phyloP scores from a whole-genome alignment of 2,329 filamentous ascomycete species.

The Trichocomaceae sp. region DNA sequence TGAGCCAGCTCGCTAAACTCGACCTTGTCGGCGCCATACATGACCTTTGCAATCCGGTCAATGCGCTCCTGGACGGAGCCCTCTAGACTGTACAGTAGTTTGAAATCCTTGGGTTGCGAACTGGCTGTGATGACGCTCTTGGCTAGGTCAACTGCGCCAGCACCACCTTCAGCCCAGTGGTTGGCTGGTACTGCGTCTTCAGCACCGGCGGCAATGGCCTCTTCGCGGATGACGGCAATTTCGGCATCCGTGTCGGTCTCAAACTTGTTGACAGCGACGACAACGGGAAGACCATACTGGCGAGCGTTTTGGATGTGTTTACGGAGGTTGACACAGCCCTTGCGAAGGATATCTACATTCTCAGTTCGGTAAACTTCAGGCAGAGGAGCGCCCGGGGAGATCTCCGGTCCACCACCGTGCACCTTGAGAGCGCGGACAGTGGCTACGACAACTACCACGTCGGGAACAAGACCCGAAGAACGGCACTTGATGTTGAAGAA shows the following conservation, averaged over 20 bases:
- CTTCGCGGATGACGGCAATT: slow-evolving; percentile 79
- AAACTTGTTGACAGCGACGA: slow-evolving; percentile 97
- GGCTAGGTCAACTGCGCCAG: slow-evolving; percentile 81
- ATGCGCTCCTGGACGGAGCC: slow-evolving; percentile 81
- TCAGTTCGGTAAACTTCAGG: slow-evolving; percentile 84
- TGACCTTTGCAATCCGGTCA: slow-evolving; percentile 78
- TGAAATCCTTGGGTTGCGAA: slow-evolving; percentile 78
- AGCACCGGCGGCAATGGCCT: slow-evolving; percentile 83
- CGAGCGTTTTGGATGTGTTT: slow-evolving; percentile 93
- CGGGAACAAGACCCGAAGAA: slow-evolving; percentile 82
- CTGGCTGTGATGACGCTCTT: slow-evolving; percentile 77
- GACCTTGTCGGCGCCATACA: slow-evolving; percentile 88
- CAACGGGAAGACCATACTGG: slow-evolving; percentile 82
- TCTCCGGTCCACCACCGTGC: slow-evolving; percentile 91
- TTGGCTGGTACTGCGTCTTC: slow-evolving; percentile 90
- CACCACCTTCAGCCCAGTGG: slow-evolving; percentile 94
- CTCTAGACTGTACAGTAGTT: slow-evolving; percentile 75
- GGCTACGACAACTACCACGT: slow-evolving; percentile 90
- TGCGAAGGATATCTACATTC: slow-evolving; percentile 83
- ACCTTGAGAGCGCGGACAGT: slow-evolving; percentile 95
- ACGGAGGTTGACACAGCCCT: slow-evolving; percentile 85
- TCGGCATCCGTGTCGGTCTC: slow-evolving; percentile 90
- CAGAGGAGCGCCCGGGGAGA: slow-evolving; percentile 78
- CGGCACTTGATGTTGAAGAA: slow-evolving; percentile 99
- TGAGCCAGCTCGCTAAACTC: slow-evolving; percentile 92